These are phyloP conservation scores for Fraxinus albicans DNA, from an alignment of 305 asterid genomes.

Conservation along the genomic window DNA sequence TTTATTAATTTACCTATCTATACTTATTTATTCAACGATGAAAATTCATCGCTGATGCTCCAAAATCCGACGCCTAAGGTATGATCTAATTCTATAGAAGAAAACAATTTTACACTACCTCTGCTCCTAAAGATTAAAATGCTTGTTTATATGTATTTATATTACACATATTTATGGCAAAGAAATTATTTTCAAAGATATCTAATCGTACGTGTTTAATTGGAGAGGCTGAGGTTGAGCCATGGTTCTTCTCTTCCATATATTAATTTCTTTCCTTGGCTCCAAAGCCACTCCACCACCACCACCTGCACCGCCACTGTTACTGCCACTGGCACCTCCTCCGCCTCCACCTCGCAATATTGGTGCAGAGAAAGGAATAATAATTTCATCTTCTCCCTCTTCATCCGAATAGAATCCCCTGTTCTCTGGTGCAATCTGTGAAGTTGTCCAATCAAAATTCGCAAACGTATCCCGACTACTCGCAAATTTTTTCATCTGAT, in stretches of 20 bases:
- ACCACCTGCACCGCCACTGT: conserved; percentile 14
- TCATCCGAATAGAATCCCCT: conserved; percentile 40
- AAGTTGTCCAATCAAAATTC: conserved; percentile 53
- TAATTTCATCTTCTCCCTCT: conserved; percentile 35
- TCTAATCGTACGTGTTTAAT: conserved; percentile 6
- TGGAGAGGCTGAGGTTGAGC: conserved; percentile 51
- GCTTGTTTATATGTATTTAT: not conserved
- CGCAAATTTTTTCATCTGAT: conserved; percentile 65
- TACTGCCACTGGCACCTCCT: conserved; percentile 16
- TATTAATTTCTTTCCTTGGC: conserved; percentile 73
- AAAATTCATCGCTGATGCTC: not conserved
- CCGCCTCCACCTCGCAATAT: conserved; percentile 25
- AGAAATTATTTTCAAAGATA: not conserved
- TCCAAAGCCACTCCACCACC: conserved; percentile 34
- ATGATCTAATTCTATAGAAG: not conserved
- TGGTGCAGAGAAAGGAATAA: conserved; percentile 60
- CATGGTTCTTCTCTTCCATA: conserved; percentile 63
- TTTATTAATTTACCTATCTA: not conserved
- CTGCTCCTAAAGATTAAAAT: not conserved
- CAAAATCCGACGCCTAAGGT: not conserved
- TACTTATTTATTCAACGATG: not conserved
- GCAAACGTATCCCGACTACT: conserved; percentile 62
- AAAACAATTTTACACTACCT: not conserved
- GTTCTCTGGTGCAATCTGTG: conserved; percentile 46
- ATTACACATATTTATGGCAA: not conserved